These are phyloP conservation scores for Ustilago curta DNA, from an alignment of 1,284 basidiomycete species.

Conservation along the genomic window DNA sequence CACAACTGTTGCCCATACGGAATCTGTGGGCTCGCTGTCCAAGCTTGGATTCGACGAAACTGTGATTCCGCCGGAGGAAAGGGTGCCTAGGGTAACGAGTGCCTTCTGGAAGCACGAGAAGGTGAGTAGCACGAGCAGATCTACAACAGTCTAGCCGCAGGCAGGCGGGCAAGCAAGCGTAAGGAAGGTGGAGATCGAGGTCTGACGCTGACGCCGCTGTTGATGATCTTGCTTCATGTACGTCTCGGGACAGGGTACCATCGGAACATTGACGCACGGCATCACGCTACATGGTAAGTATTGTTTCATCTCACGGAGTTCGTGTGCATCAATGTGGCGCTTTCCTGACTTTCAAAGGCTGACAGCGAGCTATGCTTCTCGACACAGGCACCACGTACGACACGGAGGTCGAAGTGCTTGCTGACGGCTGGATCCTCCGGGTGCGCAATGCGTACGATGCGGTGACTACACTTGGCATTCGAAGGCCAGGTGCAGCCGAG, in stretches of 20 bases:
- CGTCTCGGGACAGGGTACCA: slow-evolving; percentile 17
- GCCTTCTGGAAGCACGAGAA: slow-evolving; percentile 49
- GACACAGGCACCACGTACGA: slow-evolving; percentile 27
- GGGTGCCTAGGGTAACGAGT: slow-evolving; percentile 40
- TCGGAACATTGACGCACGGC: slow-evolving; percentile 41
- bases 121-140: slow-evolving; percentile 10
- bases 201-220: too few relatives aligned
- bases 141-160: neutral
- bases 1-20: slow-evolving; percentile 24
- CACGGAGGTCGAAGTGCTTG: slow-evolving; percentile 50
- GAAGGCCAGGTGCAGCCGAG: slow-evolving; percentile 14
- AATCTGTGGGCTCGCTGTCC: slow-evolving; percentile 32
- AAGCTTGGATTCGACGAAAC: slow-evolving; percentile 45
- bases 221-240: neutral
- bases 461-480: slow-evolving; percentile 24
- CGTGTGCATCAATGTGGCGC: too few relatives aligned
- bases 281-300: slow-evolving; percentile 45
- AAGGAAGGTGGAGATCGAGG: too few relatives aligned
- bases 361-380: neutral
- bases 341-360: neutral
- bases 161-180: too few relatives aligned
- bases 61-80: slow-evolving; percentile 15
- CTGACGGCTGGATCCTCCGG: slow-evolving; percentile 53
- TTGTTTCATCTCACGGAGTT: neutral
- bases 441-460: slow-evolving; percentile 37